phyloP scores from a whole-genome alignment of 2,329 filamentous ascomycete genomes.

The Talaromyces sp. region DNA sequence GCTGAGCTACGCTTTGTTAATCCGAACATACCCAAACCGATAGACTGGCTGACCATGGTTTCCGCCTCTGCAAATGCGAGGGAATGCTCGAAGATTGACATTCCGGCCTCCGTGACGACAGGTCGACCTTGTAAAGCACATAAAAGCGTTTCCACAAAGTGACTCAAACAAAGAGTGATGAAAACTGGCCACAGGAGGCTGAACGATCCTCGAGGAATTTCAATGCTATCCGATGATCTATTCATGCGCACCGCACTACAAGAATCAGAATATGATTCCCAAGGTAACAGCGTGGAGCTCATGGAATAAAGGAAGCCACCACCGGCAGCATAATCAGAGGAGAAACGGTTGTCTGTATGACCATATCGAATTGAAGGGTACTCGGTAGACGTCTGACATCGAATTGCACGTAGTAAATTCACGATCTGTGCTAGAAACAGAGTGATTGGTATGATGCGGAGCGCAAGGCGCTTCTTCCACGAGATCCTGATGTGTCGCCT shows the following conservation, averaged over 20 bases:
- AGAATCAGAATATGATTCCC: constrained; percentile 66
- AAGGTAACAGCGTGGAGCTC: constrained; percentile 66
- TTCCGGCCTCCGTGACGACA: constrained; percentile 79
- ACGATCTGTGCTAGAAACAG: constrained; percentile 65
- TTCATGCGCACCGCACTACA: constrained; percentile 73
- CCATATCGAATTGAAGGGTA: constrained; percentile 67
- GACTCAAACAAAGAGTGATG: constrained; percentile 58
- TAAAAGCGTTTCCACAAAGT: constrained; percentile 82
- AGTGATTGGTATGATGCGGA: constrained; percentile 67
- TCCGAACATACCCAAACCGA: constrained; percentile 65
- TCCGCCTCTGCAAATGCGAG: constrained; percentile 95
- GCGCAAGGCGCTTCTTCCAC: constrained; percentile 64
- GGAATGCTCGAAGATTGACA: constrained; percentile 95
- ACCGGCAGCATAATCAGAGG: constrained; percentile 64
- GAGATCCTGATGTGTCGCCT: constrained; percentile 70
- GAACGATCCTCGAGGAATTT: constrained; percentile 68
- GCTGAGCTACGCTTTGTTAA: constrained; percentile 40
- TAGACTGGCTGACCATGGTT: constrained; percentile 72
- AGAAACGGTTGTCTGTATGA: constrained; percentile 58
- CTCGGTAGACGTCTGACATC: constrained; percentile 79
- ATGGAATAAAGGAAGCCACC: constrained; percentile 67
- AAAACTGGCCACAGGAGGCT: constrained; percentile 56
- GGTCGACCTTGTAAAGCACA: constrained; percentile 81
- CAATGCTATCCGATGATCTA: constrained; percentile 46
- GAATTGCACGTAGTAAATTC: constrained; percentile 72